These are phyloP conservation scores for Dalbergia cochinchinensis DNA, from an alignment of 306 rosid species.

Conservation along the genomic window DNA sequence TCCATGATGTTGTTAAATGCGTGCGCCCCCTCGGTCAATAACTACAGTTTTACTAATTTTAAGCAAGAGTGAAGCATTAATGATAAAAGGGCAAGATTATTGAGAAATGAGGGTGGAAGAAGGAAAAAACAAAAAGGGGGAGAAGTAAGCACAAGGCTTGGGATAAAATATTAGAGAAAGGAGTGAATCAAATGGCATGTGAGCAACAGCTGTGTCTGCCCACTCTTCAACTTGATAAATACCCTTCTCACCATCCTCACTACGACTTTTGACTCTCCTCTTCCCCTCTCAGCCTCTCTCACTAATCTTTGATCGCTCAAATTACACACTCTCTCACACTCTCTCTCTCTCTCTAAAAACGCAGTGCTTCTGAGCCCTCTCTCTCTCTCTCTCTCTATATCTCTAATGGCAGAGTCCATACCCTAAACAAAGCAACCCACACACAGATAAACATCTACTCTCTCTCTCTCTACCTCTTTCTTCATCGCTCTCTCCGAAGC, in stretches of 20 bases:
- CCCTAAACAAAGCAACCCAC: constrained; percentile 35
- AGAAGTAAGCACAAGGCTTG: too few species aligned
- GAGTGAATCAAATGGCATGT: constrained; percentile 75
- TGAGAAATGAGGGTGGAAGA: neutral
- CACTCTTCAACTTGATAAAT: constrained; percentile 71
- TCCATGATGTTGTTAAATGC: neutral
- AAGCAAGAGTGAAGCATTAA: neutral
- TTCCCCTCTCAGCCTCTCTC: constrained; percentile 39
- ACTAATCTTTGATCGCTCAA: neutral
- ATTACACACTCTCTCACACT: constrained; percentile 31
- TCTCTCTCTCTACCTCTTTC: neutral
- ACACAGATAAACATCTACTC: neutral
- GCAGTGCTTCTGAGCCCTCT: constrained; percentile 50
- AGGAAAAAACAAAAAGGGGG: neutral
- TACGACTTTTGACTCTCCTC: constrained; percentile 72
- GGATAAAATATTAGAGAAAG: neutral
- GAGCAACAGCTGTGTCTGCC: constrained; percentile 74
- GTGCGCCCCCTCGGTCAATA: neutral
- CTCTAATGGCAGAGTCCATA: constrained; percentile 72
- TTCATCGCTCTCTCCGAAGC: neutral
- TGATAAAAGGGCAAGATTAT: too few species aligned
- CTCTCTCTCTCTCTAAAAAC: constrained; percentile 39
- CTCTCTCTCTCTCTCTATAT: constrained; percentile 53
- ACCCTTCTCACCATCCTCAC: constrained; percentile 72
- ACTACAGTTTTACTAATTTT: neutral